A percentile compares a stretch with the other conserved stretches of the same genome.
Evolutionary conservation across 1,284 basidiomycete genomes (phyloP).

Genomic region (Malassezia restricta): DNA sequence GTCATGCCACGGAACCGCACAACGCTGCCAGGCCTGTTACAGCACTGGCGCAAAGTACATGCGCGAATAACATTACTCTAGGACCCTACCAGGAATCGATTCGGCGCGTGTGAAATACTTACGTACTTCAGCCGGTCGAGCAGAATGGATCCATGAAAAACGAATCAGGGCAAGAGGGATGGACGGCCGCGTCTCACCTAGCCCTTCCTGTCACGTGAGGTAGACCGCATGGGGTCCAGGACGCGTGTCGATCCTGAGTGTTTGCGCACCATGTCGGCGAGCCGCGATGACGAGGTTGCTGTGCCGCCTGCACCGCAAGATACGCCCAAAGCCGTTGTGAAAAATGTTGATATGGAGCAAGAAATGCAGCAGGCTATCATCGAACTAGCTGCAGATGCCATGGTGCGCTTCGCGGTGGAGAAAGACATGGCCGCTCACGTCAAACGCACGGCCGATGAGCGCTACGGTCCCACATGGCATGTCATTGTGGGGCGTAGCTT

Average conservation of each 20-base stretch:
- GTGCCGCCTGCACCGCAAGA: not conserved
- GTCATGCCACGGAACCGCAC: no score
- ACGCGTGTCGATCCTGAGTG: no score
- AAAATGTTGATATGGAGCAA: slow-evolving; percentile 91
- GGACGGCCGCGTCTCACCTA: no score
- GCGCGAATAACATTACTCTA: slow-evolving; percentile 2
- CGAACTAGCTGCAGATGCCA: slow-evolving; percentile 68
- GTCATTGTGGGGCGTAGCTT: slow-evolving; percentile 86
- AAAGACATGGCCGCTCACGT: slow-evolving; percentile 92
- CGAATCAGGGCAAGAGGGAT: not conserved
- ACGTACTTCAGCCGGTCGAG: slow-evolving; percentile 12
- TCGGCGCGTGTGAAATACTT: slow-evolving; percentile 5
- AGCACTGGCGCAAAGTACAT: slow-evolving; percentile 7
- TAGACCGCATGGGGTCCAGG: no score
- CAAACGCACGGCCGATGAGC: slow-evolving; percentile 91
- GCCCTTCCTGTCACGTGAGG: no score
- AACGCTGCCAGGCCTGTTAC: slow-evolving; percentile 15
- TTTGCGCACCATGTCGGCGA: no score
- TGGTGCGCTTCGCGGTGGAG: slow-evolving; percentile 84
- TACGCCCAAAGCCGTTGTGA: slow-evolving; percentile 61
- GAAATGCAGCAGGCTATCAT: slow-evolving; percentile 90
- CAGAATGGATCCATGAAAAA: slow-evolving; percentile 14
- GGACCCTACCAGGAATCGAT: slow-evolving; percentile 20
- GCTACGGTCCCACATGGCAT: slow-evolving; percentile 89
- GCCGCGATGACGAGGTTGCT: not conserved